Percentiles rank a stretch among this genome's conserved stretches.
These are phyloP conservation scores for Plasmodium gaboni DNA, from an alignment of 169 alveolate species.

Conservation along the genomic window DNA sequence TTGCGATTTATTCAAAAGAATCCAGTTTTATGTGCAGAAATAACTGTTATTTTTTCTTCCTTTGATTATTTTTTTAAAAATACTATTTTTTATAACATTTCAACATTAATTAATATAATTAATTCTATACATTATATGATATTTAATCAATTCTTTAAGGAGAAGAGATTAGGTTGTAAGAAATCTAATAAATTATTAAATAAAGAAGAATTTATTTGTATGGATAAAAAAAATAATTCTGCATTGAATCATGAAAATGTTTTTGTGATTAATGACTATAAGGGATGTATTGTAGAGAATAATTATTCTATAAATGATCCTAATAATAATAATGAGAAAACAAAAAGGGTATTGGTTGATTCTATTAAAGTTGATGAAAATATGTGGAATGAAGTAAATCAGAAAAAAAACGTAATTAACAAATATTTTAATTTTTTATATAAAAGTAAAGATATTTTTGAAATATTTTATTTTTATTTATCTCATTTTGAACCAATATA, in stretches of 20 bases:
- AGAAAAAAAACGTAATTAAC: constrained; percentile 20
- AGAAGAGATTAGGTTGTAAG: constrained; percentile 13
- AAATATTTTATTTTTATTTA: constrained; percentile 55
- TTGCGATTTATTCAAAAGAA: constrained; percentile 64
- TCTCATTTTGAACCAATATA: constrained; percentile 70
- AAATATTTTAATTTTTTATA: constrained; percentile 29
- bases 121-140: constrained; percentile 72
- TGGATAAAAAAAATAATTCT: neutral
- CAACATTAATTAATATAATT: constrained; percentile 51
- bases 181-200: neutral
- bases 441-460: constrained; percentile 37
- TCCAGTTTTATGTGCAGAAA: constrained; percentile 76
- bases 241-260: neutral
- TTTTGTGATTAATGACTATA: neutral
- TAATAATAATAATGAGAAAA: neutral
- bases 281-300: neutral
- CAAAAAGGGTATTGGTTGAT: neutral
- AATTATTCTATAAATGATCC: neutral
- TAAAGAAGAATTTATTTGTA: neutral
- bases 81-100: constrained; percentile 45
- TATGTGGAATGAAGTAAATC: constrained; percentile 8
- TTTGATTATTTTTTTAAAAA: constrained; percentile 60
- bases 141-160: constrained; percentile 73
- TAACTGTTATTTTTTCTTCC: constrained; percentile 60
- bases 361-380: no score